A percentile compares a stretch with the other conserved stretches of the same genome.
Conservation (phyloP, 139 green algal species). For the Chlorella sorokiniana region DNA sequence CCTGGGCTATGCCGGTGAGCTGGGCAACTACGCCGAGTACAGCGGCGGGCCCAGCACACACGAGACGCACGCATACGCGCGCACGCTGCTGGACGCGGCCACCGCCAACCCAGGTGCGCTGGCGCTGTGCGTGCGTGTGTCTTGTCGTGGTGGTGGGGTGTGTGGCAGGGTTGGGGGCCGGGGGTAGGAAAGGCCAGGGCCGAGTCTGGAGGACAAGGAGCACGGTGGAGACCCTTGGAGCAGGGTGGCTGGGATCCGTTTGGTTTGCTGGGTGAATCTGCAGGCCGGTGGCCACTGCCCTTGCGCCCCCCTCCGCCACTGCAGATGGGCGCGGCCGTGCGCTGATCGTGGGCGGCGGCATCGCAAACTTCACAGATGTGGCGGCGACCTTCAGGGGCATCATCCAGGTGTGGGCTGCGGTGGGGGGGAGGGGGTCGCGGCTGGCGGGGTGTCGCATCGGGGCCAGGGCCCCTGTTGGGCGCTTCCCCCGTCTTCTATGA, state of each 20-base stretch:
- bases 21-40: constrained; percentile 96
- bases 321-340: constrained; percentile 72
- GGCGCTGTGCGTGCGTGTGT: background rate
- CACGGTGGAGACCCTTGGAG: too few relatives aligned
- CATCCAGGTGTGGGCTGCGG: constrained; percentile 58
- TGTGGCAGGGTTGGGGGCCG: too few relatives aligned
- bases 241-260: too few relatives aligned
- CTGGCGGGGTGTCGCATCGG: background rate
- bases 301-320: too few relatives aligned
- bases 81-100: constrained; percentile 62
- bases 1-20: constrained; percentile 78
- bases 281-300: too few relatives aligned
- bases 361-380: constrained; percentile 98
- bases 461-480: background rate
- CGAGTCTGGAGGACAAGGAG: too few relatives aligned
- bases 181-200: too few relatives aligned
- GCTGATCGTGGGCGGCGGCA: constrained; percentile 91
- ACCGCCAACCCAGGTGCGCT: constrained; percentile 57
- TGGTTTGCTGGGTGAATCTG: too few relatives aligned
- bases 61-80: constrained; percentile 68
- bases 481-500: too few relatives aligned
- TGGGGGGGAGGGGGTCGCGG: background rate
- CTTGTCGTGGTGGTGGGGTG: too few relatives aligned
- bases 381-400: constrained; percentile 93
- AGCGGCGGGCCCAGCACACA: constrained; percentile 79